Evolutionary conservation across 306 rosid species (phyloP), one percentile per base, ranked within the genome.

Genomic region (Coriaria nepalensis): DNA sequence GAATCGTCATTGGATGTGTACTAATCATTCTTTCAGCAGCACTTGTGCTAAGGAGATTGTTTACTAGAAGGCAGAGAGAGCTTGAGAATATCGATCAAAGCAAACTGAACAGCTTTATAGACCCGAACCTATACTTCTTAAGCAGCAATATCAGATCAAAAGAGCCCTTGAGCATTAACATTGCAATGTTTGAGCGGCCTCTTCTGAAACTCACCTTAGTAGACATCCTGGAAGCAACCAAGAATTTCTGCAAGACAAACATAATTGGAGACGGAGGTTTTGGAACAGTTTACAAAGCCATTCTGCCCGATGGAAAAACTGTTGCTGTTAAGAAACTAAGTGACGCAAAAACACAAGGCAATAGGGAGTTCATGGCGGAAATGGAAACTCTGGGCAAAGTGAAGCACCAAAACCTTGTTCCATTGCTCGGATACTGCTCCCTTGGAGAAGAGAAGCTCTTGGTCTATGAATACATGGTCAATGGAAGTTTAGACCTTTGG

Each of bases 321-420:
- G 98, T 82, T 35, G 98, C 98, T 7, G 87, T 92, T 35, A 92
- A 92, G 80, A 92, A 92, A 77, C 81, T 92, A 8, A 86, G 93
- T 7, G 94, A 85, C 60, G 90, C 90, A 10, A 92, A 92, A 68
- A 82, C 93, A 7, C 98, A 92, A 70, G 98, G 98, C 13, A 81
- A 82, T 10, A 79, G 98, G 0, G 98, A 92, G 60, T 92, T 92
- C 50, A 75, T 77, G 10, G 98, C 98, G 2, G 98, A 92, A 72
- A 92, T 92, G 98, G 98, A 92, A 62, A 92, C 98, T 41, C 58
- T 92, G 39, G 98, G 98, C 40, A 92, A 92, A 75, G 96, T 92
- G 43, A 85, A 85, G 73, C 98, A 92, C 67, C 77, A 72, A 33
- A 92, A 92, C 40, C 93, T 92, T 1, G 96, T 92, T 34, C 65